Evolutionary conservation across 306 rosid genomes (phyloP).

Genomic region (Gynostemma pentaphyllum): DNA sequence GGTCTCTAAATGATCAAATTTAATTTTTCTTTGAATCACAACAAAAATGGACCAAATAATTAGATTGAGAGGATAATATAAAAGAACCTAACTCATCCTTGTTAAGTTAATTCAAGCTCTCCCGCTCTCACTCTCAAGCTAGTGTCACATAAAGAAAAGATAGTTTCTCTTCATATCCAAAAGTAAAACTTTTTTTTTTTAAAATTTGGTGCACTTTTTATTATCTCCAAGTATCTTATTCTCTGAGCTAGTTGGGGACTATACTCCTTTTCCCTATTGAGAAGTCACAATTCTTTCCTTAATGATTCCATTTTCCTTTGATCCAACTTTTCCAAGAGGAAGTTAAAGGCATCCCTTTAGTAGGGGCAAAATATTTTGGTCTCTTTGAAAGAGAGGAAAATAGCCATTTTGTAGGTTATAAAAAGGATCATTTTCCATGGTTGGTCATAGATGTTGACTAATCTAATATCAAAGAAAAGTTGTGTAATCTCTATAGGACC

Average conservation of each 20-base stretch:
- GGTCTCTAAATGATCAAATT: not conserved
- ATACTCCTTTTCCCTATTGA: not conserved
- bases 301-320: not conserved
- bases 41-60: not conserved
- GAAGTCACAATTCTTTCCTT: not conserved
- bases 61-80: not conserved
- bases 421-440: not conserved
- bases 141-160: not conserved
- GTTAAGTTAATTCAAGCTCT: not conserved
- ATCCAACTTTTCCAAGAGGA: not conserved
- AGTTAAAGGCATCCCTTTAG: not conserved
- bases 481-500: constrained; percentile 4
- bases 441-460: not conserved
- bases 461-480: not conserved
- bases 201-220: not conserved
- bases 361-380: no score
- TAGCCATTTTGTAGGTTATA: not conserved
- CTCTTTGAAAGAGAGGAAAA: no score
- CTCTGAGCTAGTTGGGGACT: not conserved
- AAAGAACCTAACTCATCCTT: not conserved
- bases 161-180: no score
- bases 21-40: no score
- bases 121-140: not conserved
- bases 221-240: constrained; percentile 4
- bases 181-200: not conserved